Percentiles rank a stretch among this genome's conserved stretches.
Evolutionary conservation across 768 basidiomycete genomes (phyloP).

Genomic region (Sarcomyxa edulis): DNA sequence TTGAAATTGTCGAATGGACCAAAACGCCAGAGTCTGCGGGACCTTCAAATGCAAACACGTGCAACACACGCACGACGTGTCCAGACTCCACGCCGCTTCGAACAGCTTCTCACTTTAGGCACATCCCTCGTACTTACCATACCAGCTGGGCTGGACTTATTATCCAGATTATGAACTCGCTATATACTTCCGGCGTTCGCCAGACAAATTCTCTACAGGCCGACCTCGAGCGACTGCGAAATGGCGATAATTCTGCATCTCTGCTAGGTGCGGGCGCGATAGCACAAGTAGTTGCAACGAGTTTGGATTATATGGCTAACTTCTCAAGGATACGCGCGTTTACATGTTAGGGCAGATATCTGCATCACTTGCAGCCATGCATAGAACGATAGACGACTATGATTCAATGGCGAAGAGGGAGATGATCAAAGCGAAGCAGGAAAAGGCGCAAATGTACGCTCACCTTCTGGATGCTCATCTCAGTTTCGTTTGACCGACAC

Average conservation of each 20-base stretch:
- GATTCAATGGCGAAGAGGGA: conserved; percentile 96
- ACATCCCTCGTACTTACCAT: too few species aligned
- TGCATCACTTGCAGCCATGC: conserved; percentile 93
- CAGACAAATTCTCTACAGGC: conserved; percentile 86
- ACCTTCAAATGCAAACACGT: too few species aligned
- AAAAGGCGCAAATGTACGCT: conserved; percentile 86
- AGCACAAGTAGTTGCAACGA: background rate
- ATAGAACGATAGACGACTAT: conserved; percentile 93
- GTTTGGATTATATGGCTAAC: conserved; percentile 12
- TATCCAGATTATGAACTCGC: conserved; percentile 99
- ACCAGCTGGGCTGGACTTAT: too few species aligned
- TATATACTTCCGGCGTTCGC: conserved; percentile 89
- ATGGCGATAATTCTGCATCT: conserved; percentile 76
- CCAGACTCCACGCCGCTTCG: too few species aligned
- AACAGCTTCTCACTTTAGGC: too few species aligned
- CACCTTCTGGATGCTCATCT: conserved; percentile 3
- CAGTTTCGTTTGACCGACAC: conserved; percentile 2
- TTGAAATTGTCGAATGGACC: too few species aligned
- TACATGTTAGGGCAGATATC: conserved; percentile 85
- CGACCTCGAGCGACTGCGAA: conserved; percentile 78
- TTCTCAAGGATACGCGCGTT: conserved; percentile 6
- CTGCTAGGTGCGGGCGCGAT: conserved; percentile 62
- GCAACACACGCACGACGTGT: too few species aligned
- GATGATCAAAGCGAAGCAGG: conserved; percentile 93
- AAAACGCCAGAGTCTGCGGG: too few species aligned